Base-by-base conservation (phyloP, 2,329 filamentous ascomycete genomes). In the Xylariaceae sp. region DNA sequence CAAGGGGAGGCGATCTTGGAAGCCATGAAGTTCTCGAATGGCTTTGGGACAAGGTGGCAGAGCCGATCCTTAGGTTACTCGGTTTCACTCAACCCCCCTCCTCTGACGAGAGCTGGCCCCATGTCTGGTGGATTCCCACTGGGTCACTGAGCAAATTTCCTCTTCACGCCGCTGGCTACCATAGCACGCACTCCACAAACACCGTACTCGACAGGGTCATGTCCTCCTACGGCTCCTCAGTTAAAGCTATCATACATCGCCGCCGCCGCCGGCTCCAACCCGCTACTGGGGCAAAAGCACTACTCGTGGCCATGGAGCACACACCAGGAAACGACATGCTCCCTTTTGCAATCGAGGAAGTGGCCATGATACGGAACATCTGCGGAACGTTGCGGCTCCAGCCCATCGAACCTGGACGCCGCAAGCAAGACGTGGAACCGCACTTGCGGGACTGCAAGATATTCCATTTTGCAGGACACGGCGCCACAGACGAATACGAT, bases 391-490 rank as follows among this genome's bases (percentile, higher is more conserved):
- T 51, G 20, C 9, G 1, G n/a, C 13, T 4, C 2, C 55, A 4
- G 1, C 7, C 13, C 5, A 21, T 45, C 2, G n/a, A 46, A 50
- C 53, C 57, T 9, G 35, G 8, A 11, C 47, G 2, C 1, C 24
- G 24, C 6, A 66, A 60, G 24, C 32, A 53, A 9, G 63, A 70
- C 1, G 53, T 73, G 1, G 2, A 72, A 1, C 10, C 24, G 0
- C 35, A 55, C 2, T 50, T 75, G 1, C 37, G n/a, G 3, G 35
- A 27, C 1, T 71, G 67, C 58, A 55, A 64, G 9, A 68, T 76
- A 4, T 73, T 76, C 50, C 74, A 77, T 54, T 78, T 77, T 43
- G 73, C 75, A 2, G 70, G 75, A 6, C 74, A 75, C 48, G 73
- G 70, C 1, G 6, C 24, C 2, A 59, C 67, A 0, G 50, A 73